phyloP scores from a whole-genome alignment of 2,329 filamentous ascomycete genomes.

The Chalara sp. region DNA sequence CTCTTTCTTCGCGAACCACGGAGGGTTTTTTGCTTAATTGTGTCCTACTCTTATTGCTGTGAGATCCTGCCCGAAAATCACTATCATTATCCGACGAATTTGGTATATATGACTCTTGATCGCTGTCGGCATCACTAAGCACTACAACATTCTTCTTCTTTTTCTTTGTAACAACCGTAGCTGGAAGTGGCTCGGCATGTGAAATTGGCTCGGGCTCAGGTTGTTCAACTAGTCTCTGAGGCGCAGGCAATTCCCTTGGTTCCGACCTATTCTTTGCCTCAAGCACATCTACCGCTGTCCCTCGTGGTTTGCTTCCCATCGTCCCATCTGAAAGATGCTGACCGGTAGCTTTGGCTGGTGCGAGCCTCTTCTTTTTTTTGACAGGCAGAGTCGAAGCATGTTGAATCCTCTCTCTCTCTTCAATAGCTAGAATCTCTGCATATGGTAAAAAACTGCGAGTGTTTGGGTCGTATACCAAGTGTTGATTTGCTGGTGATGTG shows the following conservation, averaged over 20 bases:
- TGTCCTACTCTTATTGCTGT: constrained; percentile 12
- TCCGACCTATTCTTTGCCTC: constrained; percentile 12
- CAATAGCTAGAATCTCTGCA: constrained; percentile 35
- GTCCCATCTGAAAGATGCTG: constrained; percentile 41
- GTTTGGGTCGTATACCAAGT: constrained; percentile 58
- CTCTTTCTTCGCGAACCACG: constrained; percentile 39
- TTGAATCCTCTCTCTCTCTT: constrained; percentile 25
- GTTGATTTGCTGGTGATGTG: constrained; percentile 30
- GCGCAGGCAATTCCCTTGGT: constrained; percentile 1
- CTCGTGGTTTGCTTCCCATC: constrained; percentile 43
- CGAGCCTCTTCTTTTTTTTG: constrained; percentile 30
- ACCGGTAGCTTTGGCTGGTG: constrained; percentile 29
- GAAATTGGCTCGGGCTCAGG: neutral
- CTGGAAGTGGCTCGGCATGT: constrained; percentile 1
- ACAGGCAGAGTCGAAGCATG: constrained; percentile 35
- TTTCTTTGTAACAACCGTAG: constrained; percentile 9
- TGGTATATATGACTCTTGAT: constrained; percentile 18
- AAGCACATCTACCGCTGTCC: constrained; percentile 36
- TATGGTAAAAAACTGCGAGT: constrained; percentile 55
- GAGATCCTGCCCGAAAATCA: constrained; percentile 12
- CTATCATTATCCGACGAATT: constrained; percentile 25
- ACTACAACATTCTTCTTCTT: constrained; percentile 19
- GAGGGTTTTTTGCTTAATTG: constrained; percentile 35
- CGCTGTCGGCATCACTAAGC: constrained; percentile 19
- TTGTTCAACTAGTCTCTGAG: constrained; percentile 3